Base-by-base conservation (phyloP, 2,329 filamentous ascomycete genomes). In the Septoria petroselini region DNA sequence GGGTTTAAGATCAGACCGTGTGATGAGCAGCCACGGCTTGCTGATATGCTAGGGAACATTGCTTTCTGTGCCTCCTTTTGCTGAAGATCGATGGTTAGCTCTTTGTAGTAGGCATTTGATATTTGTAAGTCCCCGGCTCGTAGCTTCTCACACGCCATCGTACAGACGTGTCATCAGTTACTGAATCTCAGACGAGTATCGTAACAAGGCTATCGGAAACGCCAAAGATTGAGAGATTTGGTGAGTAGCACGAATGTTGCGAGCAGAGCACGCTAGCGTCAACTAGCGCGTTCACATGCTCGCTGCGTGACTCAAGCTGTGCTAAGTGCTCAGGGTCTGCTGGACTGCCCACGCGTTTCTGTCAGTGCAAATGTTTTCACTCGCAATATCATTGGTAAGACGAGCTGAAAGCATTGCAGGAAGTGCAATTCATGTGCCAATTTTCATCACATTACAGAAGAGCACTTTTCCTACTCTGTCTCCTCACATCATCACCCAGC, bases 221-320 rank as follows among this genome's bases (percentile, higher is more conserved):
- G 39, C 39, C 27, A 41, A 41, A 31, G 25, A 9, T 29, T 15
- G 39, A n/a, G n/a, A n/a, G n/a, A n/a, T n/a, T n/a, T n/a, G n/a
- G n/a, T n/a, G n/a, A 18, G n/a, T 8, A 4, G 14, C 14, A 30
- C 21, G 38, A 11, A 15, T 12, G 11, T 31, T 31, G 25, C 15
- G 2, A 31, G 21, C 23, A 15, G 25, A 9, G n/a, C n/a, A 41
- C 14, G 23, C 23, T 41, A 23, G 21, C 25, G 7, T 29, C n/a
- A 15, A 41, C 14, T 30, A 30, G 39, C 39, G 14, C 39, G 18
- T 8, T 30, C 39, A 30, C 39, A 41, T 41, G 39, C 2, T 4
- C 7, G 11, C 3, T 6, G 12, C 11, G 18, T 41, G 39, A 30
- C 25, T 41, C 25, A 41, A 41, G 25, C 30, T 3, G 14, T 14